Conservation (phyloP, 768 basidiomycete genomes). For the Termitomyces sp. region DNA sequence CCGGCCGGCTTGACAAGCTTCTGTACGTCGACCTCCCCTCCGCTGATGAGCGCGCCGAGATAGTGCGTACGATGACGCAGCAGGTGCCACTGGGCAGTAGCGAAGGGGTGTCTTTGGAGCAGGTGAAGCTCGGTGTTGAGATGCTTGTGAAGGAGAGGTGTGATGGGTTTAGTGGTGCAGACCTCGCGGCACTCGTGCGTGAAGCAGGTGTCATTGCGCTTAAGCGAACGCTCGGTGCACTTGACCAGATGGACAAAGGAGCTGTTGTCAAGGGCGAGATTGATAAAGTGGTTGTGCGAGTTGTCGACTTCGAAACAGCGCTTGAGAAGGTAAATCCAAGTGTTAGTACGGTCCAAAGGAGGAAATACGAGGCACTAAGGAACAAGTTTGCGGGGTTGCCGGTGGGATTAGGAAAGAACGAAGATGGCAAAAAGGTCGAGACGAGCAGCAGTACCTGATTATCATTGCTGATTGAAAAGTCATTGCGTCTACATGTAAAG, state of each 20-base stretch:
- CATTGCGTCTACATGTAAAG: not conserved
- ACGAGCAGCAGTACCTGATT: conserved; percentile 1
- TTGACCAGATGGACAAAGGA: conserved; percentile 52
- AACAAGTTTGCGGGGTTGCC: conserved; percentile 82
- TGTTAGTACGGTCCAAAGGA: conserved; percentile 73
- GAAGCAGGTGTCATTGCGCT: conserved; percentile 89
- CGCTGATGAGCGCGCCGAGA: conserved; percentile 71
- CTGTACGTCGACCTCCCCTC: conserved; percentile 88
- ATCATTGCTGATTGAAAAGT: not conserved
- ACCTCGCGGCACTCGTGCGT: conserved; percentile 80
- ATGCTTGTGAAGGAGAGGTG: conserved; percentile 54
- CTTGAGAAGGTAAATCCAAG: conserved; percentile 82
- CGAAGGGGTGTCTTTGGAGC: conserved; percentile 7
- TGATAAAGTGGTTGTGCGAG: conserved; percentile 40
- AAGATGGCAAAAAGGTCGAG: conserved; percentile 29
- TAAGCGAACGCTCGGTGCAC: conserved; percentile 56
- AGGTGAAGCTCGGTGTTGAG: conserved; percentile 25
- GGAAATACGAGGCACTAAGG: conserved; percentile 75
- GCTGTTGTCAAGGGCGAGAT: conserved; percentile 10
- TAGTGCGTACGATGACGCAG: conserved; percentile 68
- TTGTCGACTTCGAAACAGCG: conserved; percentile 69
- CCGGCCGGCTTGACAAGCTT: conserved; percentile 89
- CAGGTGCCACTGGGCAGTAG: conserved; percentile 56
- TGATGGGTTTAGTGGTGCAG: conserved; percentile 90
- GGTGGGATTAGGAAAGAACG: conserved; percentile 40